Percentiles rank a stretch among this genome's conserved stretches.
phyloP scores from a whole-genome alignment of 306 rosid species.

The Fragaria ananassa region DNA sequence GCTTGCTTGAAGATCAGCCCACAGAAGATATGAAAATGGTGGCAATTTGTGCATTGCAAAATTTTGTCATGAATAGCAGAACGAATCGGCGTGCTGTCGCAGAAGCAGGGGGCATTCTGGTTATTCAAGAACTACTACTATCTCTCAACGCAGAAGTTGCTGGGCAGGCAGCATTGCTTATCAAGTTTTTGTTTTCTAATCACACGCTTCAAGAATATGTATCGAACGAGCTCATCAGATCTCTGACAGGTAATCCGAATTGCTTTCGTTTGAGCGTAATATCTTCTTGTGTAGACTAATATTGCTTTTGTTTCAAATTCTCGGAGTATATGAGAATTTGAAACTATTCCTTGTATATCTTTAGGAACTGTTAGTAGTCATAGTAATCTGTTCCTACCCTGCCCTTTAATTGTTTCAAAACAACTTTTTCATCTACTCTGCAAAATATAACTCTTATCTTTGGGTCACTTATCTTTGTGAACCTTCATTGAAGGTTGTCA shows the following conservation, averaged over 20 bases:
- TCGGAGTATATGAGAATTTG: not conserved
- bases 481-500: not conserved
- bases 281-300: not conserved
- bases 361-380: not conserved
- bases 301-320: not conserved
- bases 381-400: not conserved
- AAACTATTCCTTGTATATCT: not conserved
- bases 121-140: slow-evolving; percentile 84
- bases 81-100: slow-evolving; percentile 97
- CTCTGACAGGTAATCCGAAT: slow-evolving; percentile 66
- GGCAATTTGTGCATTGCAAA: slow-evolving; percentile 91
- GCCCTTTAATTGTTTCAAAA: not conserved
- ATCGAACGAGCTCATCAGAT: slow-evolving; percentile 93
- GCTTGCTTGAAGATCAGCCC: slow-evolving; percentile 91
- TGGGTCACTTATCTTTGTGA: not conserved
- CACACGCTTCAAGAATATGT: slow-evolving; percentile 95
- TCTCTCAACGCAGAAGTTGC: slow-evolving; percentile 76
- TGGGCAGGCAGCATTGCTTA: slow-evolving; percentile 81
- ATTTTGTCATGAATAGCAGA: slow-evolving; percentile 95
- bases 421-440: not conserved
- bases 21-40: slow-evolving; percentile 97
- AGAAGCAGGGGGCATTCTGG: slow-evolving; percentile 96
- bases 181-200: slow-evolving; percentile 85
- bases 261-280: not conserved
- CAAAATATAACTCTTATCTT: not conserved